Evolutionary conservation across 2,329 filamentous ascomycete genomes (phyloP), one percentile per base, ranked within the genome.

Genomic region (Penicillium corylophilum): DNA sequence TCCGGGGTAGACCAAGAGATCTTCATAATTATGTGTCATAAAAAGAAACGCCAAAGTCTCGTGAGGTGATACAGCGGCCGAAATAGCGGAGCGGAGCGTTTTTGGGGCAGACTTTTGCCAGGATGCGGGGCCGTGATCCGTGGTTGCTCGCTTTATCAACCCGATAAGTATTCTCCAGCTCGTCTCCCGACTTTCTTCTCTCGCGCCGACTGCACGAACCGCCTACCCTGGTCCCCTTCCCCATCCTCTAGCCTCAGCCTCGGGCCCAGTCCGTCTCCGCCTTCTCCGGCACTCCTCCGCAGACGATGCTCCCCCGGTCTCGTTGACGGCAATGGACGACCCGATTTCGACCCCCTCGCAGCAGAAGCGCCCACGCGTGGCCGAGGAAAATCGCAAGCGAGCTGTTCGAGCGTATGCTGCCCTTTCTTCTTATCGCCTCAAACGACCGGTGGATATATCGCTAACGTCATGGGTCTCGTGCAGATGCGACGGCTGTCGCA

Each of bases 401-500:
- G 71, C 71, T 42, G 70, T 71, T 33, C 61, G 71, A 67, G 71
- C 71, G 71, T 73, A 65, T 55, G 70, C 53, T 22, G n/a, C 47
- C 20, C 9, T 22, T 12, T 38, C n/a, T n/a, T 12, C 24, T 3
- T 20, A 16, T 26, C 44, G 10, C 22, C 18, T 10, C 26, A 35
- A 35, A 28, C 29, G 13, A 8, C 26, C 28, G 12, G 12, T 12
- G 15, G n/a, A 29, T 23, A 16, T 4, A 22, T 13, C 29, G 48
- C 61, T 63, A 58, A 63, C 49, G 36, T 24, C 18, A 22, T 12
- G 39, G 22, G 38, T 45, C 12, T 33, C 24, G n/a, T 46, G 29
- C 50, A 82, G 79, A 52, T 82, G 79, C 60, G 78, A 81, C 61
- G 77, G 76, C 46, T 82, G 79, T 64, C 78, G 79, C 52, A 73